Conservation (phyloP, 306 rosid genomes). For the Aeschynomene evenia region DNA sequence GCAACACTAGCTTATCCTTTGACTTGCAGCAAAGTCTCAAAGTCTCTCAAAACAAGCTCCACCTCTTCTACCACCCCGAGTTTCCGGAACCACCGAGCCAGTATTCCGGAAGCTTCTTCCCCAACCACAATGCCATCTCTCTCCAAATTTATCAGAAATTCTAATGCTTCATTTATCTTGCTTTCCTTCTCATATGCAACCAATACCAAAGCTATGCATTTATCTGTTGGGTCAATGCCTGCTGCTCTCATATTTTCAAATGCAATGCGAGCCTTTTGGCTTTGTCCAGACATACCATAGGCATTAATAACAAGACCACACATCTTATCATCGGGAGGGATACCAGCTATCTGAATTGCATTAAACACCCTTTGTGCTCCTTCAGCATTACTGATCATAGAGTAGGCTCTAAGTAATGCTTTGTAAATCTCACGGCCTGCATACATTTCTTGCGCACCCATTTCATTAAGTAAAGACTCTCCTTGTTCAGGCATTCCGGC, state of each 20-base stretch:
- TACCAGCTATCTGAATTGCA: constrained; percentile 77
- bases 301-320: constrained; percentile 77
- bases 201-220: constrained; percentile 64
- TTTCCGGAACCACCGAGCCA: constrained; percentile 73
- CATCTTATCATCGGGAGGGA: constrained; percentile 68
- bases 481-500: constrained; percentile 74
- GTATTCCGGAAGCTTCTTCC: constrained; percentile 67
- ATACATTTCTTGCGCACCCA: constrained; percentile 68
- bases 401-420: constrained; percentile 81
- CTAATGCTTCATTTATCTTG: constrained; percentile 58
- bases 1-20: constrained; percentile 27
- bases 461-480: constrained; percentile 66
- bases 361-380: constrained; percentile 87
- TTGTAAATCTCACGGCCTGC: constrained; percentile 89
- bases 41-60: constrained; percentile 69
- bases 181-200: constrained; percentile 72
- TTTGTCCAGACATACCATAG: constrained; percentile 58
- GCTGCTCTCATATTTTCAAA: constrained; percentile 82
- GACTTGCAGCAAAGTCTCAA: constrained; percentile 52
- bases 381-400: constrained; percentile 57
- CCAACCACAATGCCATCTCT: constrained; percentile 59
- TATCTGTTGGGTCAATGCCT: constrained; percentile 68
- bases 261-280: constrained; percentile 53
- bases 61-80: constrained; percentile 84
- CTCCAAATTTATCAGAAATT: constrained; percentile 70